Conservation (phyloP, 2,329 filamentous ascomycete genomes). For the Fusarium multiceps region DNA sequence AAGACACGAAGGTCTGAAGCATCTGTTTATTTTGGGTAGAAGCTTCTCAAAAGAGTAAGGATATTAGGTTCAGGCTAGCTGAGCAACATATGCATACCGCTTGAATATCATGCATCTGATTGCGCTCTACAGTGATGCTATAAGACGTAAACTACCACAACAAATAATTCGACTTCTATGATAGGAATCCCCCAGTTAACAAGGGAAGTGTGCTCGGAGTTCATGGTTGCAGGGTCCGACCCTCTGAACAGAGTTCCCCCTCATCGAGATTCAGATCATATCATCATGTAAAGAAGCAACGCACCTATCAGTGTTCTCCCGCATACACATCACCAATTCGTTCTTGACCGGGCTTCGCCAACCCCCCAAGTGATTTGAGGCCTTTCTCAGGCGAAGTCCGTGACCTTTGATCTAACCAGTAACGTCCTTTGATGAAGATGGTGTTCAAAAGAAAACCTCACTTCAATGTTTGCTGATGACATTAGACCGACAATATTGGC, state of each 20-base stretch:
- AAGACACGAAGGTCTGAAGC: background rate
- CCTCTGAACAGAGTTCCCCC: too few relatives aligned
- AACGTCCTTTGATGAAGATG: background rate
- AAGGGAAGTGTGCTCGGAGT: too few relatives aligned
- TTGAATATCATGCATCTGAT: background rate
- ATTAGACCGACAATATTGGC: background rate
- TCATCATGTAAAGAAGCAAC: too few relatives aligned
- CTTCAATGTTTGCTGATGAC: background rate
- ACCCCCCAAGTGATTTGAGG: background rate
- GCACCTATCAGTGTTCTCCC: background rate
- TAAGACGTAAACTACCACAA: background rate
- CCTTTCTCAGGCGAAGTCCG: background rate
- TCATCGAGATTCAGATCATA: too few relatives aligned
- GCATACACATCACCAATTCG: background rate
- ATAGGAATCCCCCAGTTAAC: too few relatives aligned
- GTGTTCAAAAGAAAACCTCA: background rate
- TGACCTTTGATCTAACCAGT: background rate
- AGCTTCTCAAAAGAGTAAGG: background rate
- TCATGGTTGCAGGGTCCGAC: too few relatives aligned
- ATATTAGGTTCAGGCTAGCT: background rate
- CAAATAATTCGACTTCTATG: background rate
- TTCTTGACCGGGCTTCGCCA: background rate
- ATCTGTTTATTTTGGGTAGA: background rate
- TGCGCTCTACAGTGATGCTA: background rate
- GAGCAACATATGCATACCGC: background rate